Evolutionary conservation across 2,329 filamentous ascomycete species (phyloP), one percentile per base, ranked within the genome.

Genomic region (Penicillium fuscoglaucum): DNA sequence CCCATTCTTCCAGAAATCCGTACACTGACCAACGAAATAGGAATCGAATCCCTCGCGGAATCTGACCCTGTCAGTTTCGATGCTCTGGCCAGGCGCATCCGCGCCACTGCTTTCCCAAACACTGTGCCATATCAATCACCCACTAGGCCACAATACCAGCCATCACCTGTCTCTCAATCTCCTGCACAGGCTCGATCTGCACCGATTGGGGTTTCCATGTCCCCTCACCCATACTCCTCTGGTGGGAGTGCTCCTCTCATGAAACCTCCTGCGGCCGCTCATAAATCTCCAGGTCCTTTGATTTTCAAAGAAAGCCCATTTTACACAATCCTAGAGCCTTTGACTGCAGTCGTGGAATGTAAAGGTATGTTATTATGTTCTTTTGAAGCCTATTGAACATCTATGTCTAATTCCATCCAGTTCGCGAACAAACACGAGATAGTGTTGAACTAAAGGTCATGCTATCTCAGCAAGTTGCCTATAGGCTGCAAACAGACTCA

Each of bases 221-320:
- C 74, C 12, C 64, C 70, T 41, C 69, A 70, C 39, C 62, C 68
- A 21, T 64, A 69, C 40, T 59, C 69, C 33, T 62, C 62, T 48
- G 71, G 74, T 75, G 65, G 57, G 64, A 40, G 40, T 15, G 52
- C 43, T 44, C 29, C 45, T 49, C 39, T 50, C 24, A 48, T 47
- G 52, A 58, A 45, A 48, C 44, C 28, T 37, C 44, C 29, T 41
- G 46, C 28, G 37, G 43, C 58, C 19, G 54, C 65, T 68, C 39
- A 70, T 72, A 12, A 83, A 46, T 61, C 29, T 10, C 43, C 62
- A 80, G 79, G 74, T 55, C 75, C 73, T 47, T 73, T 84, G 48
- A 76, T 75, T 49, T 90, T 90, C 78, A 93, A 90, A 69, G 74
- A 86, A 4, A 96, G 91, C 68, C 93, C 95, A 0, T 99, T 97